Evolutionary conservation across 305 asterid species (phyloP).

Genomic region (Solanum chacoense): DNA sequence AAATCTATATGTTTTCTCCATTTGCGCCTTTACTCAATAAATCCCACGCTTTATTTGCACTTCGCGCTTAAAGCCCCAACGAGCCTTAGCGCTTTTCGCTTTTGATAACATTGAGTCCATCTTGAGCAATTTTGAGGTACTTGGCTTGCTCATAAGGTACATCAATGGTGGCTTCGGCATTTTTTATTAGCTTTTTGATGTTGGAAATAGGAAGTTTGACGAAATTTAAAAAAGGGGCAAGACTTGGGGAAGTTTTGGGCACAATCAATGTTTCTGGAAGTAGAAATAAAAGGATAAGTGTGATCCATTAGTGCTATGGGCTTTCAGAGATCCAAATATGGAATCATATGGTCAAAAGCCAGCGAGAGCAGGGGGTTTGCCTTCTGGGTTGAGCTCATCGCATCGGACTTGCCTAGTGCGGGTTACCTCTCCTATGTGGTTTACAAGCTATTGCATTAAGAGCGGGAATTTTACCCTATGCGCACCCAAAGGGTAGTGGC

Average conservation of each 20-base stretch:
- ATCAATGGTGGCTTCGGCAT: background rate
- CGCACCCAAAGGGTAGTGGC: background rate
- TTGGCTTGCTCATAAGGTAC: background rate
- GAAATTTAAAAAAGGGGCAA: background rate
- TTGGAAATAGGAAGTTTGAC: background rate
- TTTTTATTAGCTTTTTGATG: background rate
- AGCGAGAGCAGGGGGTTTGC: background rate
- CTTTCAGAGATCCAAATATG: background rate
- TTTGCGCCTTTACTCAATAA: background rate
- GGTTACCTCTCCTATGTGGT: background rate
- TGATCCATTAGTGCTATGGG: background rate
- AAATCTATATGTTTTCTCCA: background rate
- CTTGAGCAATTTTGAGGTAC: background rate
- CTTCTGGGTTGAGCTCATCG: background rate
- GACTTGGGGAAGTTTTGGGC: background rate
- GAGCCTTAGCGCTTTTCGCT: background rate
- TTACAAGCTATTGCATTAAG: background rate
- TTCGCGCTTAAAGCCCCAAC: background rate
- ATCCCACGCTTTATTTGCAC: background rate
- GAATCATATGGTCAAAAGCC: background rate
- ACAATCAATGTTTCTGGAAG: background rate
- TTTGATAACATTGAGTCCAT: background rate
- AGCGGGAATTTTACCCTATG: background rate
- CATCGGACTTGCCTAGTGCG: background rate
- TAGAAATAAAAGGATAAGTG: background rate